These are phyloP conservation scores for Cryphonectria naterciae DNA, from an alignment of 2,329 filamentous ascomycete species.

Conservation along the genomic window DNA sequence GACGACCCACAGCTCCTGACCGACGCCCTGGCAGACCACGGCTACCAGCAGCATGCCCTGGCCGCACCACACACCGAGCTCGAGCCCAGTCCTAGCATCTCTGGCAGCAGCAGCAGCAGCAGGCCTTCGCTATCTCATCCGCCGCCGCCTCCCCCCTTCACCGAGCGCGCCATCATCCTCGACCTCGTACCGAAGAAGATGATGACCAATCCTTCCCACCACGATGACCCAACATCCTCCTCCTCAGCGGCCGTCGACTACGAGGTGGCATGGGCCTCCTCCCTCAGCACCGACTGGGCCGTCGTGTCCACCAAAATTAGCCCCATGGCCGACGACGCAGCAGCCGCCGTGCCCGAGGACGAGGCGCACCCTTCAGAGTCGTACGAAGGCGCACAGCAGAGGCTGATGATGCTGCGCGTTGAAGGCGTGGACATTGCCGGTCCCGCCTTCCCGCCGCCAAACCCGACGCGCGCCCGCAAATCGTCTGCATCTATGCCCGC, in stretches of 20 bases:
- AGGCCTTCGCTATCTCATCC: background rate
- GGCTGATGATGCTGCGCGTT: conserved; percentile 63
- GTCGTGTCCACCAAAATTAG: conserved; percentile 52
- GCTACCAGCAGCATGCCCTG: conserved; percentile 31
- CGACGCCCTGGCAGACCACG: conserved; percentile 59
- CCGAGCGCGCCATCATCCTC: conserved; percentile 56
- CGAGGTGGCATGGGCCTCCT: conserved; percentile 69
- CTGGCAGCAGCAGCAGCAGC: conserved; percentile 11
- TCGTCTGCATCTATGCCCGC: conserved; percentile 23
- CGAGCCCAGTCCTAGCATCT: conserved; percentile 37
- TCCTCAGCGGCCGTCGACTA: conserved; percentile 40
- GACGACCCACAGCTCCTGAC: conserved; percentile 82
- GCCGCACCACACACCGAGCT: conserved; percentile 26
- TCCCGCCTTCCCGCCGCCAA: background rate
- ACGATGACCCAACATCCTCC: background rate
- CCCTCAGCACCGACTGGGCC: conserved; percentile 75
- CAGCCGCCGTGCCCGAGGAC: conserved; percentile 37
- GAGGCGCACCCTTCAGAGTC: conserved; percentile 23
- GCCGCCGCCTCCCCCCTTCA: conserved; percentile 27
- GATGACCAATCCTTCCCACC: background rate
- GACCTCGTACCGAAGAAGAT: conserved; percentile 49
- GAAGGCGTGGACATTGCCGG: conserved; percentile 53
- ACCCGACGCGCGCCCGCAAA: conserved; percentile 35
- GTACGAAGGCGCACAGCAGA: conserved; percentile 38
- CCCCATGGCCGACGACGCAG: conserved; percentile 40